Conservation (phyloP, 768 basidiomycete genomes). For the Calocybe gangraenosa region DNA sequence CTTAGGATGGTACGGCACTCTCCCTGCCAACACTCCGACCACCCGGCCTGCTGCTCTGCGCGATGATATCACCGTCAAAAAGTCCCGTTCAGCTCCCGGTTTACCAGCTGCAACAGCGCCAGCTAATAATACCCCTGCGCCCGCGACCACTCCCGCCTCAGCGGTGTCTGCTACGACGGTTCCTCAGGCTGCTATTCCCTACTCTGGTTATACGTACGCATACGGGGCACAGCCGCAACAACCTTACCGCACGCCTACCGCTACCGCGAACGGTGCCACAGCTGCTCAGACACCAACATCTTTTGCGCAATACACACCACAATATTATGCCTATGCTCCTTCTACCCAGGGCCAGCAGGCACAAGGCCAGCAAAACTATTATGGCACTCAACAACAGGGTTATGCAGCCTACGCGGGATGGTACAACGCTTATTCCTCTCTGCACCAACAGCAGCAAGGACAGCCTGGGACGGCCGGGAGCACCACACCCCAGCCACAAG, state of each 20-base stretch:
- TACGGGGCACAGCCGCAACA: conserved; percentile 23
- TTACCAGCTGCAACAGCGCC: conserved; percentile 29
- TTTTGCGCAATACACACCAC: conserved; percentile 34
- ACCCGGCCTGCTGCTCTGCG: conserved; percentile 56
- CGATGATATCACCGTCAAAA: conserved; percentile 71
- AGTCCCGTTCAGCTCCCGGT: conserved; percentile 34
- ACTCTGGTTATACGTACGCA: conserved; percentile 31
- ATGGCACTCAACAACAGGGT: conserved; percentile 32
- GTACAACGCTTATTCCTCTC: conserved; percentile 28
- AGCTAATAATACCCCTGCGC: conserved; percentile 28
- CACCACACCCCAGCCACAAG: conserved; percentile 39
- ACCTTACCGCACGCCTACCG: conserved; percentile 12
- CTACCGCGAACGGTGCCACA: background rate
- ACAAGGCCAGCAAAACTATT: conserved; percentile 29
- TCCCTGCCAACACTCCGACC: conserved; percentile 36
- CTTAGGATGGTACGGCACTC: conserved; percentile 72
- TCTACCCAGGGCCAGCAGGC: conserved; percentile 2
- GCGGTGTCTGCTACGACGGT: conserved; percentile 20
- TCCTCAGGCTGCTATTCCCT: conserved; percentile 20
- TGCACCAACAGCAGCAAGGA: conserved; percentile 11
- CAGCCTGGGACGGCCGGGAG: conserved; percentile 25
- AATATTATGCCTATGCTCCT: conserved; percentile 16
- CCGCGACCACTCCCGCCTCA: conserved; percentile 19
- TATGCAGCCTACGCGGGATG: conserved; percentile 31
- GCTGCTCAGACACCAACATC: conserved; percentile 7